Evolutionary conservation across 306 rosid genomes (phyloP), one percentile per base, ranked within the genome.

Genomic region (Datisca glomerata): DNA sequence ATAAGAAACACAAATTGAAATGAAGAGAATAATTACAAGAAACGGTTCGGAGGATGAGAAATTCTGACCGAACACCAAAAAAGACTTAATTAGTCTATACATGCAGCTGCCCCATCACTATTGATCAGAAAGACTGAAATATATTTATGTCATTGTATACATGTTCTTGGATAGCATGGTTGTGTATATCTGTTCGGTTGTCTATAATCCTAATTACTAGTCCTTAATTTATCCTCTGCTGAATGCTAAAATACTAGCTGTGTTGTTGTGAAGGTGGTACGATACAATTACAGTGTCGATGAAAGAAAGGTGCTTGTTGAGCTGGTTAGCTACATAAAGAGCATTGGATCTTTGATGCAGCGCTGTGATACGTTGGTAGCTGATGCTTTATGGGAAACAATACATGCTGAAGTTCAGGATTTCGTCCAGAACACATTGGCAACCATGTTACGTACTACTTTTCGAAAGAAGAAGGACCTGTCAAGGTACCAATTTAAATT

Each of bases 321-420:
- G 66, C 81, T 89, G 56, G 91, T 80, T 64, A 70, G 97, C 79
- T 80, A 72, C 76, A 83, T 89, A 67, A 89, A 89, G 81, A 89
- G 93, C 61, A 64, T 83, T 49, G 97, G 95, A 58, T 83, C 97
- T 33, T 72, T 89, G 93, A 74, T 89, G 97, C 97, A 89, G 55
- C 78, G 72, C 36, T 76, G 80, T 40, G 95, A 89, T 53, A 89
- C 94, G 21, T 64, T 80, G 65, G 93, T 89, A 48, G 93, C 97
- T 21, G 97, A 89, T 67, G 94, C 97, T 65, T 74, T 89, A 65
- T 89, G 97, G 93, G 97, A 89, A 74, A 83, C 97, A 47, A 71
- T 89, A 64, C 97, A 89, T 66, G 76, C 97, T 4, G 97, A 89
- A 73, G 97, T 89, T 56, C 97, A 89, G 59, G 97, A 89, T 74